Base-by-base conservation (phyloP, 2,329 filamentous ascomycete genomes). In the Neonectria magnoliae region DNA sequence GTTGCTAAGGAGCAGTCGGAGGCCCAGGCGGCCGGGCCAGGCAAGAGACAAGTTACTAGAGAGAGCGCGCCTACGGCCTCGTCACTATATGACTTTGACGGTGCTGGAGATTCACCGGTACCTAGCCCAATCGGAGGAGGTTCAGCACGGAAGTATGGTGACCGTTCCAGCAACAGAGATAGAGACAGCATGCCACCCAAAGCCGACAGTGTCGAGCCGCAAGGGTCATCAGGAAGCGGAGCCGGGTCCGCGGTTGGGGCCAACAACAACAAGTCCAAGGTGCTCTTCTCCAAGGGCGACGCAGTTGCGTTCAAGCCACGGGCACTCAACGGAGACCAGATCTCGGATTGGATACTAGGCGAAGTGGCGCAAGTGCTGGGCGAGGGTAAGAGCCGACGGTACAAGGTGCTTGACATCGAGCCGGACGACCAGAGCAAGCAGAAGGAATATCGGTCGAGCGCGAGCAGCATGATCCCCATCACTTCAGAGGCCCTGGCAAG, bases 371-470 rank as follows among this genome's bases (percentile, higher is more conserved):
- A 88, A 57, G 90, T 95, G 14, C 85, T 89, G 57, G 92, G 91
- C 14, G 91, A 94, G 65, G 91, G 91, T 58, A 94, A 93, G 77
- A 91, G 89, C 75, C 85, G 91, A 73, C 87, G 91, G 48, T 94
- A 94, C 80, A 91, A 91, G 76, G 92, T 94, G 25, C 88, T 93
- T 71, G 92, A 95, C 73, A 90, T 91, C 31, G 92, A 93, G 75
- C 91, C 92, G 1, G 92, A 93, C 72, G 88, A 87, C 75, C 87
- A 83, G 71, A 89, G 85, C 72, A 90, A 89, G 71, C 87, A 91
- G 65, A 86, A 87, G 67, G 87, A 88, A 71, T 94, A 92, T 76
- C 88, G 88, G 60, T 91, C 91, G 3, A 90, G 87, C 47, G 92
- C 92, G 1, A 89, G 87, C 74, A 92, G 87, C 74, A 90, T 96